These are phyloP conservation scores for Candida tammaniensis DNA, from an alignment of 805 yeast genomes.

Conservation along the genomic window DNA sequence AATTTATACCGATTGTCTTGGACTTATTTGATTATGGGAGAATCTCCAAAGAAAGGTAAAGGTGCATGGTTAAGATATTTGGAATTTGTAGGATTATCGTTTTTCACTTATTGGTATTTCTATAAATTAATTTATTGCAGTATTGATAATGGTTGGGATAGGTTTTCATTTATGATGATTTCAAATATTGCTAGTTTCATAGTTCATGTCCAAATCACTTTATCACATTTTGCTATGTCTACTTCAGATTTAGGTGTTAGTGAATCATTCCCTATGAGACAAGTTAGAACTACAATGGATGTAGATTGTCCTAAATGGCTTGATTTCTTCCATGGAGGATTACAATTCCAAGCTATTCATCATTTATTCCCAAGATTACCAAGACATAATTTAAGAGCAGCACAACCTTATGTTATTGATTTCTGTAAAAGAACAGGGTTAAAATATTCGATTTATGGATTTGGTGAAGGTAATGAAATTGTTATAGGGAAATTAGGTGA, in stretches of 20 bases:
- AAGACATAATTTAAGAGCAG: slow-evolving; percentile 76
- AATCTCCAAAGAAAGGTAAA: slow-evolving; percentile 76
- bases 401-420: slow-evolving; percentile 67
- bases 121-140: slow-evolving; percentile 54
- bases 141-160: slow-evolving; percentile 51
- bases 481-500: slow-evolving; percentile 70
- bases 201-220: slow-evolving; percentile 89
- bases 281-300: slow-evolving; percentile 89
- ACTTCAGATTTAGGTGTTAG: slow-evolving; percentile 80
- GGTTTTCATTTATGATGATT: slow-evolving; percentile 61
- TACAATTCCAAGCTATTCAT: slow-evolving; percentile 88
- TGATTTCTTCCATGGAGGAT: slow-evolving; percentile 87
- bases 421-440: slow-evolving; percentile 78
- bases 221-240: slow-evolving; percentile 91
- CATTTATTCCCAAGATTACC: slow-evolving; percentile 89
- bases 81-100: slow-evolving; percentile 65
- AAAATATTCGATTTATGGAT: slow-evolving; percentile 80
- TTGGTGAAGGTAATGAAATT: slow-evolving; percentile 69
- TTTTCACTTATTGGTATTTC: slow-evolving; percentile 81
- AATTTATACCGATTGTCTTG: slow-evolving; percentile 80
- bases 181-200: slow-evolving; percentile 83
- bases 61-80: slow-evolving; percentile 85
- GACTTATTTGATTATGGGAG: slow-evolving; percentile 70
- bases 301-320: slow-evolving; percentile 93
- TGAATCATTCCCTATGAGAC: slow-evolving; percentile 78